Conservation (phyloP, 768 basidiomycete species). For the Suillus brevipes region DNA sequence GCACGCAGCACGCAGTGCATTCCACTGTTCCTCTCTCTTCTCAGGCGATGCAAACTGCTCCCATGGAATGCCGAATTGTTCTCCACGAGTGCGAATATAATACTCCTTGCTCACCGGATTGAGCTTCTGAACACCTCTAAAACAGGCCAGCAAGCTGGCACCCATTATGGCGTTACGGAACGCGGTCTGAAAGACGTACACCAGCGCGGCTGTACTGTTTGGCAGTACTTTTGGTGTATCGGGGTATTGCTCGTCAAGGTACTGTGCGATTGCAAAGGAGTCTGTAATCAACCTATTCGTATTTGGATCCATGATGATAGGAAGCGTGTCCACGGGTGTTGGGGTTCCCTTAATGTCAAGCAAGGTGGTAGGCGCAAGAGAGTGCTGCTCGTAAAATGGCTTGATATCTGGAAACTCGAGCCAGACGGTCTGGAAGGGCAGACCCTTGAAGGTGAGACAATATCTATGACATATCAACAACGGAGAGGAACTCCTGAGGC, state of each 20-base stretch:
- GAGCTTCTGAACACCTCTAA: conserved; percentile 29
- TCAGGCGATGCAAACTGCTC: conserved; percentile 31
- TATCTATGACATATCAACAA: conserved; percentile 15
- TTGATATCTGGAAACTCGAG: conserved; percentile 54
- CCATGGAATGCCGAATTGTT: conserved; percentile 38
- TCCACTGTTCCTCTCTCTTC: conserved; percentile 35
- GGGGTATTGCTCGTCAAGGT: conserved; percentile 53
- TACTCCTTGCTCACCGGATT: conserved; percentile 36
- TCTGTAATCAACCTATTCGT: conserved; percentile 42
- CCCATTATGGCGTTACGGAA: conserved; percentile 13
- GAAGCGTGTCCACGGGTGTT: conserved; percentile 43
- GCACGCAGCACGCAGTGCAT: conserved; percentile 34
- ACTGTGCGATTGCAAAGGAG: conserved; percentile 46
- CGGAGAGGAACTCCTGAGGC: not conserved
- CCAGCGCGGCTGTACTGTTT: conserved; percentile 29
- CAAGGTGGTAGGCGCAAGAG: conserved; percentile 16
- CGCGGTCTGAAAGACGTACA: conserved; percentile 30
- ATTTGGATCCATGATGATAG: conserved; percentile 48
- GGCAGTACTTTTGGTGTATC: conserved; percentile 41
- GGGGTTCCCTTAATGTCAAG: conserved; percentile 19
- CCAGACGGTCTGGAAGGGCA: conserved; percentile 49
- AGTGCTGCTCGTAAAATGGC: conserved; percentile 29
- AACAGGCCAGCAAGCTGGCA: conserved; percentile 20
- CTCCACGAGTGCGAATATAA: conserved; percentile 40
- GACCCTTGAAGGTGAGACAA: conserved; percentile 34